These are phyloP conservation scores for Magnolia officinalis DNA, from an alignment of 164 flowering plant species.

Conservation along the genomic window DNA sequence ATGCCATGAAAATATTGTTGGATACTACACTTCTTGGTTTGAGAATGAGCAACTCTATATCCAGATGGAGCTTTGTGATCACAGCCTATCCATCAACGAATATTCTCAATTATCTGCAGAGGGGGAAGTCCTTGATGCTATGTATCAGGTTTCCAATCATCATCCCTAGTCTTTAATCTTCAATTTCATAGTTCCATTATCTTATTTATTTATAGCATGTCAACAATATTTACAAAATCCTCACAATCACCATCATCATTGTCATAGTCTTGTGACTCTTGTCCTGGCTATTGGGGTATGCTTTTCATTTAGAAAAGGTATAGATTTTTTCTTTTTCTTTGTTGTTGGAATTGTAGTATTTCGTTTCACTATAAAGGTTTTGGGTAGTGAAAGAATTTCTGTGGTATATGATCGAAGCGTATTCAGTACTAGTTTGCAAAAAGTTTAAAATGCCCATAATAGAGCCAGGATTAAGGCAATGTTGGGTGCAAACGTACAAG, in stretches of 20 bases:
- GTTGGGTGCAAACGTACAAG: too few species aligned
- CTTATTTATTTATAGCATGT: neutral
- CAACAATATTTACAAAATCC: neutral
- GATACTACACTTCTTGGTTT: constrained; percentile 89
- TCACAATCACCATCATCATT: too few species aligned
- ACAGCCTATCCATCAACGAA: constrained; percentile 49
- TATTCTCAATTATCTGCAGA: constrained; percentile 41
- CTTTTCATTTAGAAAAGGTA: neutral
- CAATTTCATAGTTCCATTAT: neutral
- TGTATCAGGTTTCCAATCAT: constrained; percentile 56
- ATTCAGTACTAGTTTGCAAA: too few species aligned
- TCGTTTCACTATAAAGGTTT: too few species aligned
- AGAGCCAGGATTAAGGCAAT: too few species aligned
- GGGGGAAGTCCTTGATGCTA: constrained; percentile 46
- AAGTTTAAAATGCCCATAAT: too few species aligned
- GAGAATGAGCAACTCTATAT: constrained; percentile 90
- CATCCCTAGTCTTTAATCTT: neutral
- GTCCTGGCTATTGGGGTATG: neutral
- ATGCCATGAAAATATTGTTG: constrained; percentile 73
- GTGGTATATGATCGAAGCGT: too few species aligned
- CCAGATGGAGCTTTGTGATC: constrained; percentile 93
- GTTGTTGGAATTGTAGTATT: too few species aligned
- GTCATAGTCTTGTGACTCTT: neutral
- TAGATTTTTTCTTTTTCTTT: too few species aligned
- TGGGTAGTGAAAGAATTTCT: too few species aligned